phyloP scores from a whole-genome alignment of 345 rosid genomes.

The Kernera saxatilis region DNA sequence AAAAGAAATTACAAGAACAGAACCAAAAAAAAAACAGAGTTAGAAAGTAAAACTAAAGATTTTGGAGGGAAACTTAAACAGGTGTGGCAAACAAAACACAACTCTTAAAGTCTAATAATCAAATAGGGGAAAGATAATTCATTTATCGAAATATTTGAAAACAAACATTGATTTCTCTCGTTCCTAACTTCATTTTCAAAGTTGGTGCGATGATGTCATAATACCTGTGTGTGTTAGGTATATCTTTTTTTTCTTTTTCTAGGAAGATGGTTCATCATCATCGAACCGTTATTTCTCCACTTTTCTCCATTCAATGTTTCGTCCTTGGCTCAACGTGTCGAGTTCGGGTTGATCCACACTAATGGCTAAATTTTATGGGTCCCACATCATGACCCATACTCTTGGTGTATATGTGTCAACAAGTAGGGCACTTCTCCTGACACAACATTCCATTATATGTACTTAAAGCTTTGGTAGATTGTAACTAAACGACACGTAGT shows the following conservation, averaged over 20 bases:
- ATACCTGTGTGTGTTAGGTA: slow-evolving; percentile 15
- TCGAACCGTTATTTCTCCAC: slow-evolving; percentile 26
- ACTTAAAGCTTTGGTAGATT: slow-evolving; percentile 1
- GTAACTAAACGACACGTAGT: slow-evolving; percentile 15
- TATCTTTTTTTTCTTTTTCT: background rate
- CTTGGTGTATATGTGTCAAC: slow-evolving; percentile 23
- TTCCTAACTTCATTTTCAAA: slow-evolving; percentile 19
- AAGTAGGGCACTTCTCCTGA: slow-evolving; percentile 15
- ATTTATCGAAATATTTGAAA: background rate
- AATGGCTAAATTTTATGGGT: slow-evolving; percentile 22
- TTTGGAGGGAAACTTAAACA: background rate
- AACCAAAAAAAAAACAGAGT: background rate
- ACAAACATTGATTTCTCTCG: background rate
- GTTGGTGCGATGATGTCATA: slow-evolving; percentile 28
- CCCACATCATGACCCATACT: slow-evolving; percentile 16
- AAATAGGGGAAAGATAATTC: background rate
- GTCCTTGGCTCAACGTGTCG: slow-evolving; percentile 31
- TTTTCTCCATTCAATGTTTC: slow-evolving; percentile 27
- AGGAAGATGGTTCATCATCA: slow-evolving; percentile 27
- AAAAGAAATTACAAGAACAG: background rate
- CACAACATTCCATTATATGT: slow-evolving; percentile 27
- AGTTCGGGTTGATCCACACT: slow-evolving; percentile 30
- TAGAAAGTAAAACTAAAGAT: background rate
- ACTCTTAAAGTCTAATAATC: background rate
- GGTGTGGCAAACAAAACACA: slow-evolving; percentile 11